A percentile compares a stretch with the other conserved stretches of the same genome.
Evolutionary conservation across 148 eudicot genomes (phyloP).

Genomic region (Limonium bicolor): DNA sequence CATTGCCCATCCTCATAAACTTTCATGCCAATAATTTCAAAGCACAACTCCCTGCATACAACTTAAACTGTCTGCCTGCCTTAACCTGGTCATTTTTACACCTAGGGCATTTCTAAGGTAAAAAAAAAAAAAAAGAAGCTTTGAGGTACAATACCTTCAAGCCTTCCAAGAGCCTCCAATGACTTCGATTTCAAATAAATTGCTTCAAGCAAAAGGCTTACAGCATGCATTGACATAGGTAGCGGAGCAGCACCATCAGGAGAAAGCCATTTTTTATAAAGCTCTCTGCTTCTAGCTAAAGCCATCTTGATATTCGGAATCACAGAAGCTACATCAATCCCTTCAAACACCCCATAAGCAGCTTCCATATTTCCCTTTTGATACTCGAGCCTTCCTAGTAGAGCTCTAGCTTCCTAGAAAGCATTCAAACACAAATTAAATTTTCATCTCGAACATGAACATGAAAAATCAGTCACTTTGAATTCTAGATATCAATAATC

Average conservation of each 20-base stretch:
- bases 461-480: too few relatives aligned
- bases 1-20: too few relatives aligned
- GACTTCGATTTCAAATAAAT: conserved; percentile 71
- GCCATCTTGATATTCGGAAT: conserved; percentile 46
- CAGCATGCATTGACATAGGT: conserved; percentile 74
- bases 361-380: conserved; percentile 84
- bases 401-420: conserved; percentile 82
- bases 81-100: too few relatives aligned
- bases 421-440: too few relatives aligned
- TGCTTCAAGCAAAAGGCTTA: conserved; percentile 73
- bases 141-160: conserved; percentile 45
- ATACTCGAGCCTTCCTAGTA: conserved; percentile 79
- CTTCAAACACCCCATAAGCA: conserved; percentile 78
- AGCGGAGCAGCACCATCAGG: conserved; percentile 27
- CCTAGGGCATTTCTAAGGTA: too few relatives aligned
- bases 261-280: conserved; percentile 24
- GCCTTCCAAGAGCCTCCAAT: conserved; percentile 49
- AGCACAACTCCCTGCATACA: too few relatives aligned
- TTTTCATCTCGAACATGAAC: too few relatives aligned
- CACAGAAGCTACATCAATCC: conserved; percentile 61
- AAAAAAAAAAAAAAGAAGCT: too few relatives aligned
- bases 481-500: too few relatives aligned
- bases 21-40: too few relatives aligned
- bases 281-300: conserved; percentile 35
- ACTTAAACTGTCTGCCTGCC: too few relatives aligned